Evolutionary conservation across 2,329 filamentous ascomycete species (phyloP), one percentile per base, ranked within the genome.

Genomic region (Sporothrix euskadiensis): DNA sequence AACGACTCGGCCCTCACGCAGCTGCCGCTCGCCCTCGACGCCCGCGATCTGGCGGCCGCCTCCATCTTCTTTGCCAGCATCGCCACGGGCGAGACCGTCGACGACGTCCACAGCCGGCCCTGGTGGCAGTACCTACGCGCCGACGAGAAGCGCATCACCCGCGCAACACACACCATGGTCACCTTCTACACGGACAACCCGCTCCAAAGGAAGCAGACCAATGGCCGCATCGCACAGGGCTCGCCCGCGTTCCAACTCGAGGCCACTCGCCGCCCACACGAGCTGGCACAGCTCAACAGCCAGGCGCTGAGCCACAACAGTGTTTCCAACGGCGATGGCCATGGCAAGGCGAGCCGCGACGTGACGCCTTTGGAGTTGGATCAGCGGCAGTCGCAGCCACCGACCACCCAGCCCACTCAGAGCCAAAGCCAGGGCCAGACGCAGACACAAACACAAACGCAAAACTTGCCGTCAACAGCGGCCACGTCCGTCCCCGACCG

Each of bases 101-200:
- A 93, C 76, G 93, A 97, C 77, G 85, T 91, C 57, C 84, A 90
- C 70, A 93, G 92, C 52, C 87, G 89, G 77, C 87, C 94, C 0
- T 99, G 96, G 96, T 99, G 95, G 95, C 90, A 90, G 74, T 87
- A 89, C 73, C 83, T 97, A 71, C 88, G 89, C 47, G 92, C 94
- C 49, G 88, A 90, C 75, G 86, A 95, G 76, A 84, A 86, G 30
- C 89, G 92, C 75, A 92, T 97, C 75, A 83, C 87, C 57, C 87
- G 87, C 77, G 93, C 94, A 4, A 92, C 94, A 77, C 90, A 92
- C 72, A 86, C 93, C 71, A 92, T 98, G 85, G 88, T 89, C 49
- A 89, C 88, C 75, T 91, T 90, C 78, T 91, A 90, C 80, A 83
- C 81, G 57, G 88, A 91, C 80, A 91, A 91, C 79, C 89, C 89